Evolutionary conservation across 1,284 basidiomycete species (phyloP).

Genomic region (Ceratorhiza oryzae-sativae): DNA sequence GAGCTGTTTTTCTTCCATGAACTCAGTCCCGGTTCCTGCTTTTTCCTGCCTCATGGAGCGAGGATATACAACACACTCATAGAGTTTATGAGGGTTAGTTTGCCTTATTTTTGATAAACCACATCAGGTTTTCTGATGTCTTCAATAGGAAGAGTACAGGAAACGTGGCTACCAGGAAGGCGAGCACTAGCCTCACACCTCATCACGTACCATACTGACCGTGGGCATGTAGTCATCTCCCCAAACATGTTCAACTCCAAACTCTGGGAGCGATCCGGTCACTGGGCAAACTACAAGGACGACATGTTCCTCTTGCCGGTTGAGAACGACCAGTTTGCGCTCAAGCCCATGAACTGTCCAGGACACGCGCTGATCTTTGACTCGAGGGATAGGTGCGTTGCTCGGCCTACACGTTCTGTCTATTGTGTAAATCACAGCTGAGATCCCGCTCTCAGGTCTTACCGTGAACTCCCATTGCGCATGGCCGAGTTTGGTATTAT

Average conservation of each 20-base stretch:
- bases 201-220: background rate
- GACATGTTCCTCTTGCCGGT: slow-evolving; percentile 96
- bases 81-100: slow-evolving; percentile 84
- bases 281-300: slow-evolving; percentile 98
- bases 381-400: slow-evolving; percentile 75
- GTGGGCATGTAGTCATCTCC: slow-evolving; percentile 71
- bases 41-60: slow-evolving; percentile 97
- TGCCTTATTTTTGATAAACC: slow-evolving; percentile 11
- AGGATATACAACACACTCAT: slow-evolving; percentile 96
- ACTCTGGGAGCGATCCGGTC: slow-evolving; percentile 98
- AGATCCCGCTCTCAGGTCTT: slow-evolving; percentile 56
- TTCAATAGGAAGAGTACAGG: slow-evolving; percentile 66
- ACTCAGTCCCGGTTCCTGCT: slow-evolving; percentile 91
- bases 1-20: slow-evolving; percentile 99
- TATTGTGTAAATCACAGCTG: background rate
- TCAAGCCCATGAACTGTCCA: slow-evolving; percentile 99
- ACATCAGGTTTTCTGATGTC: background rate
- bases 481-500: slow-evolving; percentile 99
- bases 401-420: background rate
- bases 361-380: slow-evolving; percentile 98
- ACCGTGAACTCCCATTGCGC: slow-evolving; percentile 94
- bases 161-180: slow-evolving; percentile 90
- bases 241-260: slow-evolving; percentile 98
- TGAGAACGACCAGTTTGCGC: slow-evolving; percentile 93
- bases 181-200: slow-evolving; percentile 39